These are phyloP conservation scores for Calocybe cyanea DNA, from an alignment of 768 basidiomycete genomes.

Conservation along the genomic window DNA sequence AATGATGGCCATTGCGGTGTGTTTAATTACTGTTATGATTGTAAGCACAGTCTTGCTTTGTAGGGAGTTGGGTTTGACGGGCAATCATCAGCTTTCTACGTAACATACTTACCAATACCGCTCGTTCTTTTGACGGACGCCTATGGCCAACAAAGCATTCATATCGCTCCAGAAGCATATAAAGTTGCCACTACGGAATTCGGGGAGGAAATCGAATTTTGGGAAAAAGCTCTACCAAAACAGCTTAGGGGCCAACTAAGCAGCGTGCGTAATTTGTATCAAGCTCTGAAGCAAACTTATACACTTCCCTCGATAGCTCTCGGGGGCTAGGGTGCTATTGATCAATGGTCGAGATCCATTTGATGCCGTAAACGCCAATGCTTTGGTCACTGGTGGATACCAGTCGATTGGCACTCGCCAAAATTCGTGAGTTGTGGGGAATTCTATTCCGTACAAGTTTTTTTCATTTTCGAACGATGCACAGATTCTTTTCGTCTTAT, in stretches of 20 bases:
- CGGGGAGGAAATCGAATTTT: constrained; percentile 45
- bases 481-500: constrained; percentile 48
- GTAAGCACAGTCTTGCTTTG: constrained; percentile 11
- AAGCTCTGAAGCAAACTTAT: background rate
- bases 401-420: constrained; percentile 51
- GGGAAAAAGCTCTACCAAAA: constrained; percentile 52
- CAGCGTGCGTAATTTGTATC: constrained; percentile 27
- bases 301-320: constrained; percentile 23
- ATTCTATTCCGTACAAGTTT: background rate
- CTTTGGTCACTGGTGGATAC: constrained; percentile 46
- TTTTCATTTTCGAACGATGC: no score
- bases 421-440: constrained; percentile 32
- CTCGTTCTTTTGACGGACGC: constrained; percentile 42
- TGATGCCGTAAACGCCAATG: constrained; percentile 47
- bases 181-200: constrained; percentile 47
- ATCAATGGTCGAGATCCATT: constrained; percentile 53
- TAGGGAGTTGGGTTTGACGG: background rate
- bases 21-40: constrained; percentile 47
- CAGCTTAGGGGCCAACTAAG: constrained; percentile 42
- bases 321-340: constrained; percentile 50
- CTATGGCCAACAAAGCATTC: constrained; percentile 42
- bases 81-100: constrained; percentile 31
- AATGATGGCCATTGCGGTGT: constrained; percentile 59
- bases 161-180: constrained; percentile 55
- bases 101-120: constrained; percentile 48